phyloP scores from a whole-genome alignment of 2,329 filamentous ascomycete genomes.

The Colletotrichum godetiae region DNA sequence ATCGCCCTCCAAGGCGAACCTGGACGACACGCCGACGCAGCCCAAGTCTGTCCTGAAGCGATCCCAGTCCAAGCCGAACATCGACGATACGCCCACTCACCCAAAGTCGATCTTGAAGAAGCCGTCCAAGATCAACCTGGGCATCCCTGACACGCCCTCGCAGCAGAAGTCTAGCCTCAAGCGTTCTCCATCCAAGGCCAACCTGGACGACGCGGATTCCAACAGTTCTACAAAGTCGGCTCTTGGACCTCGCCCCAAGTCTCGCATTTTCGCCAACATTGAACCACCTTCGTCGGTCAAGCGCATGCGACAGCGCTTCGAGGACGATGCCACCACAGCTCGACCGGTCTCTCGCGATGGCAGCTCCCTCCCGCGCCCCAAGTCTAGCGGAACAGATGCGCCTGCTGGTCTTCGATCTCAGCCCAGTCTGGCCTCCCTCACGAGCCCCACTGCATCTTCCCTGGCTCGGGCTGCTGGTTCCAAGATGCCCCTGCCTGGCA shows the following conservation, averaged over 20 bases:
- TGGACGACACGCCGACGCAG: conserved; percentile 43
- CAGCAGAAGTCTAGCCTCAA: conserved; percentile 54
- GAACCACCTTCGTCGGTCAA: conserved; percentile 65
- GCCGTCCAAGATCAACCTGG: conserved; percentile 69
- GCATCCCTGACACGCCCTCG: conserved; percentile 54
- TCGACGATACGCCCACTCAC: conserved; percentile 37
- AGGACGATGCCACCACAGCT: conserved; percentile 76
- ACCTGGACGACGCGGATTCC: conserved; percentile 70
- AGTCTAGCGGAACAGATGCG: conserved; percentile 54
- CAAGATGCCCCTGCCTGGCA: conserved; percentile 64
- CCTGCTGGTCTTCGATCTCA: conserved; percentile 53
- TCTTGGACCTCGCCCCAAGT: conserved; percentile 10
- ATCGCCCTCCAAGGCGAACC: conserved; percentile 45
- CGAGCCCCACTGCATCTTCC: conserved; percentile 84
- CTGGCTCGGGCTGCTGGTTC: conserved; percentile 69
- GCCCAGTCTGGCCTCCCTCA: conserved; percentile 66
- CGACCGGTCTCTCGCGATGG: conserved; percentile 68
- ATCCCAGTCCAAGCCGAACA: conserved; percentile 45
- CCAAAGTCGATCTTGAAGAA: conserved; percentile 58
- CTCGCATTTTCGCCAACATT: conserved; percentile 39
- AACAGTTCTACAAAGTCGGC: conserved; percentile 46
- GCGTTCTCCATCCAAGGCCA: conserved; percentile 65
- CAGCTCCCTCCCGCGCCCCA: conserved; percentile 61
- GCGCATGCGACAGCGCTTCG: conserved; percentile 73
- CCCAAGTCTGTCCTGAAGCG: conserved; percentile 59